A percentile compares a stretch with the other conserved stretches of the same genome.
Evolutionary conservation across 257 asterid species (phyloP).

Genomic region (Solanum bulbocastanum): DNA sequence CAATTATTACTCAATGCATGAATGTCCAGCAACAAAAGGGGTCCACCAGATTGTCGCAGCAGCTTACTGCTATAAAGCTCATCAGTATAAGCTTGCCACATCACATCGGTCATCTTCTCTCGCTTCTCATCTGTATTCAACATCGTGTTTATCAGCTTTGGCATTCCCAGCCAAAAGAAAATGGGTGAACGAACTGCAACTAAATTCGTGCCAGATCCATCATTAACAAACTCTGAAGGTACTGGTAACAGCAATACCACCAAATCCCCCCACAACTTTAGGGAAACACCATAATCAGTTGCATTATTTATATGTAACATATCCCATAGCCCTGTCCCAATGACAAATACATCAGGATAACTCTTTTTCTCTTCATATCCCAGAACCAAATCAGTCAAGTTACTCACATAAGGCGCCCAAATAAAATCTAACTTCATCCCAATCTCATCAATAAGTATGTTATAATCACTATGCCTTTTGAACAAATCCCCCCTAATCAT

Average conservation of each 20-base stretch:
- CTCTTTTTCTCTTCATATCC: constrained; percentile 27
- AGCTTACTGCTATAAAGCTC: constrained; percentile 49
- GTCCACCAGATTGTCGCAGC: constrained; percentile 55
- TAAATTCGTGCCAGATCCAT: constrained; percentile 19
- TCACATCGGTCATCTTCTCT: constrained; percentile 47
- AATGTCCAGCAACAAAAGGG: constrained; percentile 57
- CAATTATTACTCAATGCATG: constrained; percentile 50
- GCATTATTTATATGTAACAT: constrained; percentile 67
- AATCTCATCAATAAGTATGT: constrained; percentile 45
- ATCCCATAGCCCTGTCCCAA: constrained; percentile 97
- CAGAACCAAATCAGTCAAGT: constrained; percentile 47
- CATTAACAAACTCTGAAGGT: constrained; percentile 29
- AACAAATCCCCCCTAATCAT: constrained; percentile 59
- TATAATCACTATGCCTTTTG: constrained; percentile 90
- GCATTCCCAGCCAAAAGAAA: constrained; percentile 92
- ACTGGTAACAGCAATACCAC: constrained; percentile 53
- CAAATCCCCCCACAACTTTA: constrained; percentile 44
- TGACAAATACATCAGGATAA: constrained; percentile 68
- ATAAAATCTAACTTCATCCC: constrained; percentile 79
- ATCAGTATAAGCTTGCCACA: constrained; percentile 39
- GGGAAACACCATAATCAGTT: constrained; percentile 41
- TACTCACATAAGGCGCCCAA: constrained; percentile 80
- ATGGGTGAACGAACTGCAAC: constrained; percentile 36
- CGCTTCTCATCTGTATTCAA: constrained; percentile 69
- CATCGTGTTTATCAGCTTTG: constrained; percentile 58